Evolutionary conservation across 495 filamentous ascomycete genomes (phyloP).

Genomic region (Hyaloscypha bicolor): DNA sequence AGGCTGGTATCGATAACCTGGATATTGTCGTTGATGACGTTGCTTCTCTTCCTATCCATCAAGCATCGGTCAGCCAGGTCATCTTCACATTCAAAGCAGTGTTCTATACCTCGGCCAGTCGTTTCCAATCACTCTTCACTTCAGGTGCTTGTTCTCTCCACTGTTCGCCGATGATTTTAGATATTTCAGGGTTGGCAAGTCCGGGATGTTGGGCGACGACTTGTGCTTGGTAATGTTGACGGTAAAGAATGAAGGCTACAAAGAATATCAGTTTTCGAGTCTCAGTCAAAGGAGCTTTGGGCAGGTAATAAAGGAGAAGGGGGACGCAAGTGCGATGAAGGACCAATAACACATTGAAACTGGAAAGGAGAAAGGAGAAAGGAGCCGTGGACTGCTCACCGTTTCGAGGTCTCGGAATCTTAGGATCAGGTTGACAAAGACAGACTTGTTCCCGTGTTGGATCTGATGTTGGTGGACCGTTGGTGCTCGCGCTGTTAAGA

Average conservation of each 20-base stretch:
- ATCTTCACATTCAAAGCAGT: neutral
- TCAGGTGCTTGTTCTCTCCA: conserved; percentile 77
- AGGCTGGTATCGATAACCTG: conserved; percentile 92
- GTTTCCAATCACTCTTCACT: conserved; percentile 86
- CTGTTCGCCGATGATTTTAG: conserved; percentile 94
- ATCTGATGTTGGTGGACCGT: conserved; percentile 34
- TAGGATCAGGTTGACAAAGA: conserved; percentile 90
- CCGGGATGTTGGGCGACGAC: conserved; percentile 84
- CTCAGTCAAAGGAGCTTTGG: conserved; percentile 23
- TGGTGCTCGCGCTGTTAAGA: conserved; percentile 39
- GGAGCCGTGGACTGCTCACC: conserved; percentile 60
- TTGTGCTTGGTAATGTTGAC: conserved; percentile 85
- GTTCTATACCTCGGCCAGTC: conserved; percentile 72
- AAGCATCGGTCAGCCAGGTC: neutral
- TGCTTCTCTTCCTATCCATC: conserved; percentile 79
- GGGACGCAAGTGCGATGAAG: conserved; percentile 20
- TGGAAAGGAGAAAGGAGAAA: conserved; percentile 21
- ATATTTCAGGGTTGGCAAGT: conserved; percentile 94
- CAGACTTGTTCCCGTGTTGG: conserved; percentile 61
- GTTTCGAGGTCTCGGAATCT: conserved; percentile 93
- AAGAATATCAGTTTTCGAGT: conserved; percentile 28
- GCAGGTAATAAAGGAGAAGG: conserved; percentile 31
- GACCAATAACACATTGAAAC: conserved; percentile 28
- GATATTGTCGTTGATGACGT: conserved; percentile 87
- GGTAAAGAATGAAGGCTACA: conserved; percentile 95